Evolutionary conservation across 495 filamentous ascomycete genomes (phyloP).

Genomic region (Mycothermus thermophilus): DNA sequence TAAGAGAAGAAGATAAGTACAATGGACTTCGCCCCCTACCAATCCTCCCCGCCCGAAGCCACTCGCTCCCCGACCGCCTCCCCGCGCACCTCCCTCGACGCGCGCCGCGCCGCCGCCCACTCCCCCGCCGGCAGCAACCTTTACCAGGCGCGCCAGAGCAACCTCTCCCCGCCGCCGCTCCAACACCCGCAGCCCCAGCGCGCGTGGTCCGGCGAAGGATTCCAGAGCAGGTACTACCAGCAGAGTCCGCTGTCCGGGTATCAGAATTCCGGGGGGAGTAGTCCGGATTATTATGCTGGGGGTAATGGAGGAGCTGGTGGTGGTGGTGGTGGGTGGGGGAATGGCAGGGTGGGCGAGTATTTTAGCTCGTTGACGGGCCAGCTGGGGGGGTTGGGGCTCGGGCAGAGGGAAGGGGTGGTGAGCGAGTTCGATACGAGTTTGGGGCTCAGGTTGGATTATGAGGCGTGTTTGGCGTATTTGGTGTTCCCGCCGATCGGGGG

Average conservation of each 20-base stretch:
- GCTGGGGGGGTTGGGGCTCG: conserved; percentile 22
- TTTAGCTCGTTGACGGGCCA: conserved; percentile 5
- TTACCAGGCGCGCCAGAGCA: conserved; percentile 23
- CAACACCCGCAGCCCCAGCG: conserved; percentile 39
- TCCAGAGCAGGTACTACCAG: conserved; percentile 10
- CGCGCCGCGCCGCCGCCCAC: conserved; percentile 26
- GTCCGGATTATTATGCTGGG: too few species aligned
- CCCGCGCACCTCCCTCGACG: conserved; percentile 37
- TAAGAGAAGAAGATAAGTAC: too few species aligned
- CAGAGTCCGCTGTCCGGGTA: conserved; percentile 9
- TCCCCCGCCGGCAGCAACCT: conserved; percentile 22
- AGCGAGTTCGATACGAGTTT: conserved; percentile 59
- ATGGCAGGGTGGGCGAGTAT: conserved; percentile 4
- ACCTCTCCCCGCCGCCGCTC: conserved; percentile 30
- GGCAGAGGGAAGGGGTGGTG: conserved; percentile 24
- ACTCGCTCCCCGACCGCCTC: conserved; percentile 50
- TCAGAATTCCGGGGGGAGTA: neutral
- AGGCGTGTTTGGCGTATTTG: conserved; percentile 85
- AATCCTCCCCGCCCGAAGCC: conserved; percentile 70
- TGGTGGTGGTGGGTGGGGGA: neutral
- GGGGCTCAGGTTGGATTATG: conserved; percentile 57
- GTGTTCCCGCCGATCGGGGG: conserved; percentile 75
- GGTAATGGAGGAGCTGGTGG: neutral
- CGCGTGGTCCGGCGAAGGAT: conserved; percentile 27
- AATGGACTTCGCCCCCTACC: conserved; percentile 98